Evolutionary conservation across 331 rosid species (phyloP), one percentile per base, ranked within the genome.

Genomic region (Cucumis variabilis): DNA sequence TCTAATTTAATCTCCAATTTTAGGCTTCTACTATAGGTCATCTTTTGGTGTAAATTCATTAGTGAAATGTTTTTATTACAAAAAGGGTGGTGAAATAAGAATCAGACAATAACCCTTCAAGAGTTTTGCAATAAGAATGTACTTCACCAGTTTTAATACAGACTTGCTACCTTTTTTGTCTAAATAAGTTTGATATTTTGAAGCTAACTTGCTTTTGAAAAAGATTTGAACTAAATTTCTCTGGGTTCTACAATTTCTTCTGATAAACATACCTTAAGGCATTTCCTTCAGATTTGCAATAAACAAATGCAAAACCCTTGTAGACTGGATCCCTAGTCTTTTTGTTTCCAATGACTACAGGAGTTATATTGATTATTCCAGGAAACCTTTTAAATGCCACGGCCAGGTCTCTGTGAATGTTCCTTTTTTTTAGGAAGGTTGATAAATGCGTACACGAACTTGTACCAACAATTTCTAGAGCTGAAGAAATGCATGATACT

Each of bases 311-410:
- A 91, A 91, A 94, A 75, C 98, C 99, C 92, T 93, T 95, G 92
- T 98, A 96, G 77, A 93, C 76, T 65, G 99, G 98, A 87, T 96
- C 99, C 92, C 97, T 93, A 46, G 99, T 96, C 91, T 95, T 96
- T 91, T 94, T 94, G 93, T 92, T 97, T 85, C 98, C 98, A 50
- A 86, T 66, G 84, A 93, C 96, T 71, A 90, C 93, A 11, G 98
- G 98, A 90, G 86, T 88, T 87, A 97, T 91, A 71, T 92, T 90
- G 72, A 90, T 44, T 88, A 97, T 86, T 55, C 96, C 96, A 3
- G 91, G 98, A 27, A 94, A 89, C 85, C 91, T 92, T 86, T 91
- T 89, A 75, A 97, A 93, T 67, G 98, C 98, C 24, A 85, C 70
- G 83, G 86, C 93, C 89, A 97, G 92, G 90, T 97, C 98, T 92